These are phyloP conservation scores for Fistulifera pelliculosa DNA, from an alignment of 108 stramenopile species.

Conservation along the genomic window DNA sequence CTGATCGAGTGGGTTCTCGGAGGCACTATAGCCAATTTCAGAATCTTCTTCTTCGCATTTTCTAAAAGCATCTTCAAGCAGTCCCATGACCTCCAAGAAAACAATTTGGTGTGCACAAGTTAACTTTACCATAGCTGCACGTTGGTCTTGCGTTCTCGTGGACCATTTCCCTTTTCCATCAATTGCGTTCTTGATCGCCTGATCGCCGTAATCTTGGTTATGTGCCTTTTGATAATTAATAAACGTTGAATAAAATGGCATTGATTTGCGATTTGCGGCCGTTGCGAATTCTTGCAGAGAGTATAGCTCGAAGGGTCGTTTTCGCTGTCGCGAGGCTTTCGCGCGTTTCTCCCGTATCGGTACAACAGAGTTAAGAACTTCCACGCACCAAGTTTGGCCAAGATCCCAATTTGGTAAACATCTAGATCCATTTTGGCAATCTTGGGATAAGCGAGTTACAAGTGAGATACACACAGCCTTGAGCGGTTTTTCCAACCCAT, in stretches of 20 bases:
- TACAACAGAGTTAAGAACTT: constrained; percentile 51
- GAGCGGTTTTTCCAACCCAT: no score
- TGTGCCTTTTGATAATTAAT: constrained; percentile 13
- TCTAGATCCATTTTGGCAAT: constrained; percentile 45
- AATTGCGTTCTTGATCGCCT: constrained; percentile 37
- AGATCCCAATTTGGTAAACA: constrained; percentile 42
- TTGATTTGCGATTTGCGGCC: constrained; percentile 15
- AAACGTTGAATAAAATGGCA: no score
- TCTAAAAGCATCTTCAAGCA: constrained; percentile 37
- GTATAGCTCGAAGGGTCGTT: constrained; percentile 35
- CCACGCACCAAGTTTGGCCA: constrained; percentile 27
- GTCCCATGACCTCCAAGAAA: constrained; percentile 49
- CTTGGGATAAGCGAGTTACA: no score
- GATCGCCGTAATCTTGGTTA: constrained; percentile 45
- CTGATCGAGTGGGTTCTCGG: constrained; percentile 29
- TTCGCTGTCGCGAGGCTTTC: constrained; percentile 29
- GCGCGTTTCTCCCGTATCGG: constrained; percentile 60
- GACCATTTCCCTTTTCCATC: constrained; percentile 42
- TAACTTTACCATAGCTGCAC: constrained; percentile 34
- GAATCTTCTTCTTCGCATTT: constrained; percentile 33
- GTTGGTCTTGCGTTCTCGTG: constrained; percentile 29
- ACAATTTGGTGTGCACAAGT: constrained; percentile 57
- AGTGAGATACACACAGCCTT: no score
- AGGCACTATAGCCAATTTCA: constrained; percentile 17
- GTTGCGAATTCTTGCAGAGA: constrained; percentile 57